These are phyloP conservation scores for Raphidocelis subcapitata DNA, from an alignment of 139 green algal species.

Conservation along the genomic window DNA sequence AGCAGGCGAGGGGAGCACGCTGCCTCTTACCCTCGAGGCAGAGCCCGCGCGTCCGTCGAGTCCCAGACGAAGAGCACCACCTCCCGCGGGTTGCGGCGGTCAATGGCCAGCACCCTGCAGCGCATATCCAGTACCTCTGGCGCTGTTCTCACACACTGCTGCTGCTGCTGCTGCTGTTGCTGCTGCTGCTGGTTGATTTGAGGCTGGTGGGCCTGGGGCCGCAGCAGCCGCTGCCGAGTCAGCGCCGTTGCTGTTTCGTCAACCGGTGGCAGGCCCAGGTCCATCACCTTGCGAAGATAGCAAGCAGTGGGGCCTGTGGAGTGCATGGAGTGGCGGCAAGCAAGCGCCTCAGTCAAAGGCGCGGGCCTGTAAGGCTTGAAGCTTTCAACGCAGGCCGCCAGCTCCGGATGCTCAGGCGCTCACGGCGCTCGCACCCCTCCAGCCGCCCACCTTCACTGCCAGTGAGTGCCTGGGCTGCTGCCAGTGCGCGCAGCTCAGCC, in stretches of 20 bases:
- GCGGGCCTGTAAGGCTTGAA: too few relatives aligned
- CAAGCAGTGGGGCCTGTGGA: too few relatives aligned
- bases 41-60: constrained; percentile 12
- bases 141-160: not conserved
- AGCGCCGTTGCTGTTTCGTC: not conserved
- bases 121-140: not conserved
- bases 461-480: not conserved
- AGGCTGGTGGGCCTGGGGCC: not conserved
- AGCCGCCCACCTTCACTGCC: not conserved
- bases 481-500: not conserved
- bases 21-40: constrained; percentile 3
- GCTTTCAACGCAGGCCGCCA: too few relatives aligned
- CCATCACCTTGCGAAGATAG: constrained; percentile 12
- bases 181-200: not conserved
- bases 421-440: too few relatives aligned
- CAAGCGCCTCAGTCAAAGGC: too few relatives aligned
- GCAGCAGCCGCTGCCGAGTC: not conserved
- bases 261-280: not conserved
- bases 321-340: too few relatives aligned
- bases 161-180: constrained; percentile 3
- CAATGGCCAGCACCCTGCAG: constrained; percentile 8
- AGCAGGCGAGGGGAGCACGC: too few relatives aligned
- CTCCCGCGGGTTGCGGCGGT: not conserved
- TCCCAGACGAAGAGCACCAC: constrained; percentile 27
- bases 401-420: too few relatives aligned